Conservation (phyloP, 208 protist species). For the Wallacemonas rigidus region DNA sequence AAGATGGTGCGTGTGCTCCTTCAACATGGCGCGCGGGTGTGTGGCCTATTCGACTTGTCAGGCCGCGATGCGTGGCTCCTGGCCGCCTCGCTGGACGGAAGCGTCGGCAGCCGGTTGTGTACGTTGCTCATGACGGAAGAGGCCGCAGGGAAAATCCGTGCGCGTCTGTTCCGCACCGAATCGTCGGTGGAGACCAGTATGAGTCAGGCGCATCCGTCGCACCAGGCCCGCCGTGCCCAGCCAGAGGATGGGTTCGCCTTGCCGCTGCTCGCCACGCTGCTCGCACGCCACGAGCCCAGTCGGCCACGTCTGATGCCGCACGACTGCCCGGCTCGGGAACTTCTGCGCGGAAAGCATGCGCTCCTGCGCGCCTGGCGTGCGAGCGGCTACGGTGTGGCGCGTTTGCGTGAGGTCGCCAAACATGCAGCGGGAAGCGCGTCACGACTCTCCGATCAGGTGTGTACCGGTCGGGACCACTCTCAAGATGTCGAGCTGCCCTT, state of each 20-base stretch:
- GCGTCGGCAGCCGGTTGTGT: conserved; percentile 4
- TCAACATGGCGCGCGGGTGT: conserved; percentile 47
- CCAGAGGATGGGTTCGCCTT: background rate
- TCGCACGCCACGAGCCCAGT: background rate
- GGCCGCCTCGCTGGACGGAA: conserved; percentile 34
- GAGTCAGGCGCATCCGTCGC: background rate
- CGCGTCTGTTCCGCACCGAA: background rate
- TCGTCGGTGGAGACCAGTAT: background rate
- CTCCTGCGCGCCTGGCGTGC: conserved; percentile 16
- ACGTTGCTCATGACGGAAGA: conserved; percentile 16
- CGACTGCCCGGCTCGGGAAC: background rate
- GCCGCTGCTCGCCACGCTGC: conserved; percentile 5
- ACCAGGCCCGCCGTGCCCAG: too few relatives aligned
- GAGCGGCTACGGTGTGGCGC: conserved; percentile 18
- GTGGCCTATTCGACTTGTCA: conserved; percentile 55
- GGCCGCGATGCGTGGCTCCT: conserved; percentile 81
- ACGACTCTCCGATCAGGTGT: too few relatives aligned
- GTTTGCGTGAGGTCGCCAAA: background rate
- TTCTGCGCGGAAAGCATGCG: background rate
- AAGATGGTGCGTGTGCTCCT: conserved; percentile 48
- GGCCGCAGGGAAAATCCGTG: background rate
- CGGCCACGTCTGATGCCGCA: background rate
- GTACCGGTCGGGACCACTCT: too few relatives aligned
- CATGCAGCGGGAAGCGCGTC: background rate
- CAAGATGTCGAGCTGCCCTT: background rate